Base-by-base conservation (phyloP, 768 basidiomycete species). In the Lyophyllum atratum region DNA sequence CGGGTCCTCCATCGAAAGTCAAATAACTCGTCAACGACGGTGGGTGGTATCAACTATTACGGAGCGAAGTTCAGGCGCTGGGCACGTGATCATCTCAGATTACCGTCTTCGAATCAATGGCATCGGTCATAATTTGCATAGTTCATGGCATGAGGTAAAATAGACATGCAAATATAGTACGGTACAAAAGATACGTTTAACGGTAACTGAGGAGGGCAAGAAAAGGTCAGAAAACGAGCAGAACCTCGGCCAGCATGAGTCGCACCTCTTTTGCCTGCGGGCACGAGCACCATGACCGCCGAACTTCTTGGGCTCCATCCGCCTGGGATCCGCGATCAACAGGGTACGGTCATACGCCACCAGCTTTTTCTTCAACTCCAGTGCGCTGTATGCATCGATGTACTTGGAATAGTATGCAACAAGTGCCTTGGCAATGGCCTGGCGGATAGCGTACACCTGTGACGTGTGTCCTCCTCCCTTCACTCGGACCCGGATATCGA, bases 381-480 rank as follows among this genome's bases (percentile, higher is more conserved):
- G 86, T 24, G 96, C 94, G 67, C 92, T 94, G 76, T 87, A 95
- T 62, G 97, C 97, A 72, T 99, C 97, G 73, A 94, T 82, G 82
- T 98, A 98, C 79, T 98, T 99, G 77, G 94, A 92, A 75, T 96
- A 95, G 84, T 93, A 98, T 49, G 97, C 97, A 67, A 99, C 92
- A 63, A 98, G 76, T 58, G 96, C 97, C 80, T 97, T 98, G 65
- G 93, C 90, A 68, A 99, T 96, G 37, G 97, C 97, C 81, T 99
- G 97, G 61, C 97, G 93, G 73, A 98, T 93, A 62, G 97, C 97
- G 78, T 98, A 99, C 62, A 99, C 84, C 76, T 99, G 96, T 53
- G 96, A 96, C 58, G 94, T 95, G 82, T 98, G 97, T 76, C 97
- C 97, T 84, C 97, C 97, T 73, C 97, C 97, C 77, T 95, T 95